Percentiles rank a stretch among this genome's conserved stretches.
phyloP scores from a whole-genome alignment of 176 grass and related monocot species.

The Rhynchospora breviuscula region DNA sequence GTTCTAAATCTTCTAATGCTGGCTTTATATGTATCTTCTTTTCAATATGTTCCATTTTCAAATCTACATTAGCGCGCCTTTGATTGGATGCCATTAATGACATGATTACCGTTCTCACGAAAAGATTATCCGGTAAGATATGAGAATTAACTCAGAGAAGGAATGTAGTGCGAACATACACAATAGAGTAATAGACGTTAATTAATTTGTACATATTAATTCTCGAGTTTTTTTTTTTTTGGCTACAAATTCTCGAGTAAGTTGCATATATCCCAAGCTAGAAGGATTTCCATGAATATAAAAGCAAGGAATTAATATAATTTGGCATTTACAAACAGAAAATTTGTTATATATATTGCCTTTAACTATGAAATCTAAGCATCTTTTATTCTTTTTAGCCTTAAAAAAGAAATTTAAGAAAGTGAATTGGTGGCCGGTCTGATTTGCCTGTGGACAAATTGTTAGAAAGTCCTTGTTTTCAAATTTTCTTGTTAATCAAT shows the following conservation, averaged over 20 bases:
- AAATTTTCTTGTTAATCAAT: too few relatives aligned
- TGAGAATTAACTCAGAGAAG: background rate
- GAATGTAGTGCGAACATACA: background rate
- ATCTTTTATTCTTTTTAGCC: too few relatives aligned
- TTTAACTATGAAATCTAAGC: too few relatives aligned
- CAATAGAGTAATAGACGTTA: background rate
- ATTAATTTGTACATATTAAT: background rate
- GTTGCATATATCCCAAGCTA: background rate
- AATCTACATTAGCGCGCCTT: background rate
- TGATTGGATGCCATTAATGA: constrained; percentile 21
- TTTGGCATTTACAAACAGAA: too few relatives aligned
- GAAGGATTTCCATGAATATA: background rate
- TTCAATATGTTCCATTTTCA: background rate
- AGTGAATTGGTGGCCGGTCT: too few relatives aligned
- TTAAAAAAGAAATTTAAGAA: too few relatives aligned
- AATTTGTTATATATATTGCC: too few relatives aligned
- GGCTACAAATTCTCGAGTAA: background rate
- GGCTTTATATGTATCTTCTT: background rate
- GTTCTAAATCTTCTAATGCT: background rate
- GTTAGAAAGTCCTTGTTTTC: too few relatives aligned
- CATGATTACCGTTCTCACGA: background rate
- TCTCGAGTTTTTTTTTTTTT: too few relatives aligned
- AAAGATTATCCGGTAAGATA: background rate
- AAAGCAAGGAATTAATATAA: background rate
- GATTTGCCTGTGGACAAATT: too few relatives aligned